Evolutionary conservation across 2,329 filamentous ascomycete genomes (phyloP), one percentile per base, ranked within the genome.

Genomic region (Thermoascus crustaceus): DNA sequence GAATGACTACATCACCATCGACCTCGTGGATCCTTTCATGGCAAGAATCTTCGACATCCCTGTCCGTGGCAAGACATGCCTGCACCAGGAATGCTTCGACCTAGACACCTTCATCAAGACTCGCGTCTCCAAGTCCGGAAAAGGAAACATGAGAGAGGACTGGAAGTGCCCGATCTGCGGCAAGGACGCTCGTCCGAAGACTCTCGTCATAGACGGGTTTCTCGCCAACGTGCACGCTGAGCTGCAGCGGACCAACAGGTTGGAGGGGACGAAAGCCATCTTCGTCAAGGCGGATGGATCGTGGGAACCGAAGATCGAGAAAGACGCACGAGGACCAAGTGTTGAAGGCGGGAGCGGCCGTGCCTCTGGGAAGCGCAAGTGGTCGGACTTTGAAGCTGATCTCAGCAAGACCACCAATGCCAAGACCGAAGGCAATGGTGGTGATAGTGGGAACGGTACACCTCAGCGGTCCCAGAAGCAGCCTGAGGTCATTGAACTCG

Each of bases 91-190:
- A 53, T 94, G 87, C 54, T 95, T 96, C 54, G 89, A 96, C 55
- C 75, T 95, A 5, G 73, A 82, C 13, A 88, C 76, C 1, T 96
- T 85, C 66, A 72, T 98, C 6, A 59, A 68, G 9, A 85, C 81
- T 4, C 76, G 85, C 10, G 54, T 48, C 14, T 59, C 55, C 16
- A 62, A 56, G 26, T 66, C 68, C 4, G 60, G 63, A 9, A 72
- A 70, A 41, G 55, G 60, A 16, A 42, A 47, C 14, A 34, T 55
- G 32, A 47, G 55, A 24, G 69, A 70, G 35, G 75, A 76, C 34
- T 95, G 88, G 87, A 81, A 75, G 43, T 98, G 91, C 49, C 91
- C 91, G 0, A 76, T 94, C 19, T 96, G 89, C 57, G 69, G 70
- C 17, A 66, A 64, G 20, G 88, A 95, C 57, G 86, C 83, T 7